Base-by-base conservation (phyloP, 2,329 filamentous ascomycete genomes). In the Coleophoma eucalyptorum region DNA sequence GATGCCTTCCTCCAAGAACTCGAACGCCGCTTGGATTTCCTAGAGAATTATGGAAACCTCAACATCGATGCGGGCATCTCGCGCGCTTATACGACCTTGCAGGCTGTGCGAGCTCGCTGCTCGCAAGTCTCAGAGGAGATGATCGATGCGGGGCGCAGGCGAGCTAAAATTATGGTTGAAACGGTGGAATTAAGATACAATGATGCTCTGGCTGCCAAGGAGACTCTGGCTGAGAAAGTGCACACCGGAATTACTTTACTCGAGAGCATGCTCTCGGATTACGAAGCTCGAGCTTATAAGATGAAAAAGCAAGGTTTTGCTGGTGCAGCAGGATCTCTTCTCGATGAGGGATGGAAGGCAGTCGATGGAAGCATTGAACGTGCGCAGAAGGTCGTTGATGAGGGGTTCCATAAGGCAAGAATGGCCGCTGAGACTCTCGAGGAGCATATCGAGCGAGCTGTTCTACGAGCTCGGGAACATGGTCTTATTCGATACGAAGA, bases 161-260 rank as follows among this genome's bases (percentile, higher is more conserved):
- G 91, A 54, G 84, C 95, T 53, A 88, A 90, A 57, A 83, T 97
- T 52, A 86, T 97, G 73, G 90, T 99, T 33, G 93, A 97, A 62
- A 96, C 91, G 1, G 75, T 99, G 13, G 94, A 99, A 68, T 79
- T 80, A 26, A 81, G 89, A 56, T 99, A 97, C 69, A 86, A 95
- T 55, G 89, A 94, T 60, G 91, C 89, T 1, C 72, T 99, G 56
- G 86, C 81, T 15, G 89, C 88, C 2, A 90, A 92, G 57, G 92
- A 90, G 65, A 92, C 90, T 0, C 72, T 97, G 61, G 90, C 94
- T 63, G 91, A 96, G 61, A 97, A 97, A 72, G 91, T 93, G 3
- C 83, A 89, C 54, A 86, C 93, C 34, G 90, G 91, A 5, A 86
- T 99, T 56, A 86, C 89, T 53, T 73, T 97, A 55, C 86, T 97